phyloP scores from a whole-genome alignment of 176 grass and related monocot species.

The Olyra latifolia region DNA sequence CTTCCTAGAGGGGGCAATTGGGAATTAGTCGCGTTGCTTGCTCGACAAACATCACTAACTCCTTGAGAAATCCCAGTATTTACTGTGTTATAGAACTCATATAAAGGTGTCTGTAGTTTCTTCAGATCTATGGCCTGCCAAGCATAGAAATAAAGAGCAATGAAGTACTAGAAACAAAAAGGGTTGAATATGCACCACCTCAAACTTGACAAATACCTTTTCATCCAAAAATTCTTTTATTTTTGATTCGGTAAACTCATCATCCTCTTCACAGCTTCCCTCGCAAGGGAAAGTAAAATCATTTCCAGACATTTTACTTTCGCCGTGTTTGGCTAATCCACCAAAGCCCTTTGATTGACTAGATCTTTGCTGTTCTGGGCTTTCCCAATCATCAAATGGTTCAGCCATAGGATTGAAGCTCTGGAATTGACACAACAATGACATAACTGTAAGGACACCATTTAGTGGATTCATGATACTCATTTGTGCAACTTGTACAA shows the following conservation, averaged over 20 bases:
- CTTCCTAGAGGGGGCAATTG: constrained; percentile 33
- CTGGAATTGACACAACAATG: constrained; percentile 44
- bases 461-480: not conserved
- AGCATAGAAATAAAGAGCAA: constrained; percentile 8
- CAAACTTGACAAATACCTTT: constrained; percentile 55
- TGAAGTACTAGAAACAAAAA: not conserved
- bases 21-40: constrained; percentile 33
- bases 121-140: constrained; percentile 80
- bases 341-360: constrained; percentile 43
- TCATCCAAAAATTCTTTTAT: constrained; percentile 72
- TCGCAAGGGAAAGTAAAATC: constrained; percentile 62
- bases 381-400: constrained; percentile 74
- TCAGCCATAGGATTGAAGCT: constrained; percentile 86
- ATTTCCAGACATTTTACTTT: constrained; percentile 47
- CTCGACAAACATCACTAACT: constrained; percentile 41
- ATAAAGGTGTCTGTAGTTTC: constrained; percentile 90
- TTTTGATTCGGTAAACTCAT: constrained; percentile 73
- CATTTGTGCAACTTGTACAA: not conserved
- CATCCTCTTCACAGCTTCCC: constrained; percentile 68
- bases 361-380: constrained; percentile 45
- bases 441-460: constrained; percentile 15
- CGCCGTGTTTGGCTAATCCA: constrained; percentile 44
- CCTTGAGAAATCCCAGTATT: constrained; percentile 50
- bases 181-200: not conserved
- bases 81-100: constrained; percentile 86